Evolutionary conservation across 169 alveolate genomes (phyloP).

Genomic region (Cryptosporidium ryanae): DNA sequence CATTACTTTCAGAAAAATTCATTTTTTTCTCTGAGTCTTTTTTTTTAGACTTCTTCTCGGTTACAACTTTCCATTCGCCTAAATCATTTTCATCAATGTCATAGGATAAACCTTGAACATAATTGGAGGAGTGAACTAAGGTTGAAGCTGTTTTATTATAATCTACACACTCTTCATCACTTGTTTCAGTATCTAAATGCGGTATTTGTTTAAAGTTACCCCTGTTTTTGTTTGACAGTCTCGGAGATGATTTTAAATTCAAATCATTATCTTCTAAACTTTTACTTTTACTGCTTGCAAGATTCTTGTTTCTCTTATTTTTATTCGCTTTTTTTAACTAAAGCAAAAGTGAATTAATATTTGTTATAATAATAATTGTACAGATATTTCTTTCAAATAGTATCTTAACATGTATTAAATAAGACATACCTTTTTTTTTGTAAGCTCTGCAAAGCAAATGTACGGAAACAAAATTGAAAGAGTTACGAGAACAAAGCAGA

Average conservation of each 20-base stretch:
- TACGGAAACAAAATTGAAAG: conserved; percentile 34
- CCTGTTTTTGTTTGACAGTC: neutral
- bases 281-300: neutral
- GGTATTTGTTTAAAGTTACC: conserved; percentile 27
- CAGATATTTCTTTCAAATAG: neutral
- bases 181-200: conserved; percentile 35
- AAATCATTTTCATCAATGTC: conserved; percentile 48
- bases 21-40: conserved; percentile 3
- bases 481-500: conserved; percentile 11
- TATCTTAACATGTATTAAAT: neutral
- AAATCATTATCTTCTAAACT: neutral
- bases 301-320: conserved; percentile 18
- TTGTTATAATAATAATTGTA: neutral
- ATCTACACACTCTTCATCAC: conserved; percentile 13
- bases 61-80: conserved; percentile 48
- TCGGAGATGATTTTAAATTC: neutral
- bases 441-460: conserved; percentile 33
- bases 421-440: conserved; percentile 69
- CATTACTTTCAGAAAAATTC: neutral
- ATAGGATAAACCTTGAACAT: conserved; percentile 47
- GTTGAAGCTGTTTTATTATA: neutral
- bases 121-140: conserved; percentile 25
- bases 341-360: neutral
- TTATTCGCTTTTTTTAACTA: conserved; percentile 30
- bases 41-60: conserved; percentile 55